phyloP scores from a whole-genome alignment of 2,329 filamentous ascomycete species.

The Diaporthe velutina region DNA sequence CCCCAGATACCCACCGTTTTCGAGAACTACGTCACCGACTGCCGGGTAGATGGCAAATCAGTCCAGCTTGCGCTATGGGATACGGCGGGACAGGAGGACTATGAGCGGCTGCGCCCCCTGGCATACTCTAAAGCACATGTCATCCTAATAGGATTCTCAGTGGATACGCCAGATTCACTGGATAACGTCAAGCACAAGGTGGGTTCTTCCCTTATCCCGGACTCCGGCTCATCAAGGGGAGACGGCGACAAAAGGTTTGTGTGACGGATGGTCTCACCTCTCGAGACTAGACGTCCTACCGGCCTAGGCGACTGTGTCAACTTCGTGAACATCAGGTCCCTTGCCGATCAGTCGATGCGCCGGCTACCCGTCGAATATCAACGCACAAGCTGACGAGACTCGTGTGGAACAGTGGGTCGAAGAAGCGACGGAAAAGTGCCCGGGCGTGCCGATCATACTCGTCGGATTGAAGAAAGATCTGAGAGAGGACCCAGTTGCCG shows the following conservation, averaged over 20 bases:
- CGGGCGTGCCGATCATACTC: constrained; percentile 92
- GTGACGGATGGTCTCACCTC: constrained; percentile 28
- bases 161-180: constrained; percentile 94
- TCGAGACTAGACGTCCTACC: constrained; percentile 27
- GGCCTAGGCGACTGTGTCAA: not conserved
- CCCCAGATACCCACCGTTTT: constrained; percentile 93
- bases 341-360: not conserved
- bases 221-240: not conserved
- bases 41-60: constrained; percentile 97
- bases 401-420: constrained; percentile 82
- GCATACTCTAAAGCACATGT: constrained; percentile 98
- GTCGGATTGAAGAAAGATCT: constrained; percentile 98
- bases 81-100: constrained; percentile 99
- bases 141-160: constrained; percentile 93
- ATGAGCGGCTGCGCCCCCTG: constrained; percentile 92
- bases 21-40: constrained; percentile 99
- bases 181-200: constrained; percentile 99
- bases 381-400: constrained; percentile 8
- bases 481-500: constrained; percentile 90
- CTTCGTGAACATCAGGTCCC: constrained; percentile 9
- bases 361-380: not conserved
- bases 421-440: constrained; percentile 93
- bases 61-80: constrained; percentile 98
- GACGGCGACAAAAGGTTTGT: constrained; percentile 5
- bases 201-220: constrained; percentile 44